Evolutionary conservation across 2,329 filamentous ascomycete species (phyloP).

Genomic region (Penicillium sp.): DNA sequence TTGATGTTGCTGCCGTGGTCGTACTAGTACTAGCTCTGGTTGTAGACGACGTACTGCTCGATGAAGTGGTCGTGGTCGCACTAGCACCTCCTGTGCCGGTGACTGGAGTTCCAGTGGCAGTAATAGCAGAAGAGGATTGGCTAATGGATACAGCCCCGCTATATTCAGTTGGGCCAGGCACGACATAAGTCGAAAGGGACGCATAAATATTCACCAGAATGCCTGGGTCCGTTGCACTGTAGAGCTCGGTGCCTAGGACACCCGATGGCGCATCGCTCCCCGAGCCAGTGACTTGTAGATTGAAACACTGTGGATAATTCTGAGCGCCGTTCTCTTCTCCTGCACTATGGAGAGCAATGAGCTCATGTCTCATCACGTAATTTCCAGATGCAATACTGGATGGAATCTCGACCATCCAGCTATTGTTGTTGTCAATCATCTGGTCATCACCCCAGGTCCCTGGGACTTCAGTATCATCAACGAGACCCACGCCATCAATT

Average conservation of each 20-base stretch:
- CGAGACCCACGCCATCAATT: conserved; percentile 60
- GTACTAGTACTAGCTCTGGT: neutral
- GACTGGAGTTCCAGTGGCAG: conserved; percentile 19
- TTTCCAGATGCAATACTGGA: conserved; percentile 50
- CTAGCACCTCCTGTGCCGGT: conserved; percentile 11
- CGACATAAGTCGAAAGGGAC: conserved; percentile 52
- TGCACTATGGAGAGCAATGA: conserved; percentile 56
- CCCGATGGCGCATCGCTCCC: conserved; percentile 51
- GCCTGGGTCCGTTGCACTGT: conserved; percentile 59
- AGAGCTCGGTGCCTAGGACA: conserved; percentile 55
- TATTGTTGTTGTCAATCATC: conserved; percentile 55
- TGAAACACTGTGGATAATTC: conserved; percentile 61
- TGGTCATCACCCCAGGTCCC: conserved; percentile 61
- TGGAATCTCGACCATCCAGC: conserved; percentile 52
- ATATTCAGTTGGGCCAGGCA: conserved; percentile 53
- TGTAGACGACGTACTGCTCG: neutral
- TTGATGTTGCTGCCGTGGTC: neutral
- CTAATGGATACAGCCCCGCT: conserved; percentile 24
- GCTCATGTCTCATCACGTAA: conserved; percentile 58
- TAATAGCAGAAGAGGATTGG: conserved; percentile 20
- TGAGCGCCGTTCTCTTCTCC: conserved; percentile 48
- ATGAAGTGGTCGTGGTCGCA: neutral
- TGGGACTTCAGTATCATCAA: conserved; percentile 45
- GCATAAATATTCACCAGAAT: conserved; percentile 63
- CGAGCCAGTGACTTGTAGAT: conserved; percentile 61